Evolutionary conservation across 768 basidiomycete genomes (phyloP).

Genomic region (Naematelia aurantialba): DNA sequence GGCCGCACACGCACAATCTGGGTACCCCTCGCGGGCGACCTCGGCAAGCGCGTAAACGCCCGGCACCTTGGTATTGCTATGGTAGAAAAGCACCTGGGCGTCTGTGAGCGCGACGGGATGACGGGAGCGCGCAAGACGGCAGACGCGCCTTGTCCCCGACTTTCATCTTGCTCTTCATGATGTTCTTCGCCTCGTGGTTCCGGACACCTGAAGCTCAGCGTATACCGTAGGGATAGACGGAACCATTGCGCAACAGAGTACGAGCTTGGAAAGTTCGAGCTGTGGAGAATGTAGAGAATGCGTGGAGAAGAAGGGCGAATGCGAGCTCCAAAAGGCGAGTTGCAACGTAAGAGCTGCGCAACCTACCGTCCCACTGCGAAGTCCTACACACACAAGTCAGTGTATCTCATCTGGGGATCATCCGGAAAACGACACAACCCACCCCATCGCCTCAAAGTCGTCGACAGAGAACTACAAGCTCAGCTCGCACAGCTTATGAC

Average conservation of each 20-base stretch:
- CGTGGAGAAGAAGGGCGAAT: no score
- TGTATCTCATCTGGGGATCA: not conserved
- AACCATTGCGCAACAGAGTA: no score
- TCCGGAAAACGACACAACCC: not conserved
- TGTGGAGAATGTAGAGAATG: no score
- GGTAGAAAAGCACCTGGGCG: slow-evolving; percentile 46
- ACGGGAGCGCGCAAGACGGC: slow-evolving; percentile 5
- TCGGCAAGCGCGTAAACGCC: slow-evolving; percentile 49
- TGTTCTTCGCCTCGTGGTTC: slow-evolving; percentile 48
- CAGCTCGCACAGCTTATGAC: no score
- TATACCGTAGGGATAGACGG: no score
- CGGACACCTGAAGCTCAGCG: slow-evolving; percentile 37
- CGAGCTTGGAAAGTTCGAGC: no score
- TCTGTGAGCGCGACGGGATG: not conserved
- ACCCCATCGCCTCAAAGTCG: slow-evolving; percentile 48
- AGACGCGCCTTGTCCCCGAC: slow-evolving; percentile 41
- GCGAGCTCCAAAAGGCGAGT: no score
- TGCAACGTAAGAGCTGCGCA: not conserved
- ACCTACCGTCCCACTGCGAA: slow-evolving; percentile 48
- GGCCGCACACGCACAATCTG: slow-evolving; percentile 83
- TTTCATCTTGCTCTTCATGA: slow-evolving; percentile 50
- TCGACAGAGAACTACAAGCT: slow-evolving; percentile 50
- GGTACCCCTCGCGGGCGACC: slow-evolving; percentile 80
- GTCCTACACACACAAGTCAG: slow-evolving; percentile 6
- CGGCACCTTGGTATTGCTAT: slow-evolving; percentile 46